Evolutionary conservation across 768 basidiomycete genomes (phyloP).

Genomic region (Calocybe cyanea): DNA sequence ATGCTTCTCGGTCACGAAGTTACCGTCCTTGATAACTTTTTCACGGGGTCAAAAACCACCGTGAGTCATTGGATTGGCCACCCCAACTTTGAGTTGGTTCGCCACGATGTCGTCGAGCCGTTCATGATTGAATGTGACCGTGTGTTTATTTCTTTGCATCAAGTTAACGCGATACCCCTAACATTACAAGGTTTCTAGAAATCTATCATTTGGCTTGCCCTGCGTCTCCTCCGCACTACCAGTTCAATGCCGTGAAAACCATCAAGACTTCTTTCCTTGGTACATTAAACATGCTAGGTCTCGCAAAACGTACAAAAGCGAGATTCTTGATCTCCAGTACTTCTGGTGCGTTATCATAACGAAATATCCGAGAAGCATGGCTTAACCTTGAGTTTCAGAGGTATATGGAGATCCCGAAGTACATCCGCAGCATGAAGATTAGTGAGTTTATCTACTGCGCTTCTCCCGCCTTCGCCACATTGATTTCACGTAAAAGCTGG

Average conservation of each 20-base stretch:
- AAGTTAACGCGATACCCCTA: constrained; percentile 10
- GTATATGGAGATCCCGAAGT: constrained; percentile 98
- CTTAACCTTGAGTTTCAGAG: constrained; percentile 43
- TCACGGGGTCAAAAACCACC: constrained; percentile 97
- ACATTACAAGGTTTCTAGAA: constrained; percentile 44
- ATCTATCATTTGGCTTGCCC: constrained; percentile 99
- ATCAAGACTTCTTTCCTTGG: constrained; percentile 99
- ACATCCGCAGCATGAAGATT: constrained; percentile 94
- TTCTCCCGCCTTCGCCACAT: constrained; percentile 5
- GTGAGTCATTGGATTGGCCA: constrained; percentile 96
- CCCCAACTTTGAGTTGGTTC: constrained; percentile 97
- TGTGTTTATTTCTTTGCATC: constrained; percentile 36
- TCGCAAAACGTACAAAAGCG: constrained; percentile 96
- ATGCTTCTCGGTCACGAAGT: constrained; percentile 98
- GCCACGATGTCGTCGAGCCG: constrained; percentile 95
- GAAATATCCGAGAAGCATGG: too few relatives aligned
- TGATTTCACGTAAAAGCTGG: constrained; percentile 55
- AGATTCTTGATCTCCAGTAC: constrained; percentile 95
- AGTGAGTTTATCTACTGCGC: constrained; percentile 49
- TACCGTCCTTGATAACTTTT: constrained; percentile 97
- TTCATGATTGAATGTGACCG: constrained; percentile 99
- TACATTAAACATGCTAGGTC: constrained; percentile 96
- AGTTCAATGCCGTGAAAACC: constrained; percentile 97
- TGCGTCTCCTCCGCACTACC: constrained; percentile 96
- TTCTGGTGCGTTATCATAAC: constrained; percentile 51